Percentiles rank a stretch among this genome's conserved stretches.
These are phyloP conservation scores for Backusella parvicylindrica DNA, from an alignment of 192 early-diverging fungal genomes.

Conservation along the genomic window DNA sequence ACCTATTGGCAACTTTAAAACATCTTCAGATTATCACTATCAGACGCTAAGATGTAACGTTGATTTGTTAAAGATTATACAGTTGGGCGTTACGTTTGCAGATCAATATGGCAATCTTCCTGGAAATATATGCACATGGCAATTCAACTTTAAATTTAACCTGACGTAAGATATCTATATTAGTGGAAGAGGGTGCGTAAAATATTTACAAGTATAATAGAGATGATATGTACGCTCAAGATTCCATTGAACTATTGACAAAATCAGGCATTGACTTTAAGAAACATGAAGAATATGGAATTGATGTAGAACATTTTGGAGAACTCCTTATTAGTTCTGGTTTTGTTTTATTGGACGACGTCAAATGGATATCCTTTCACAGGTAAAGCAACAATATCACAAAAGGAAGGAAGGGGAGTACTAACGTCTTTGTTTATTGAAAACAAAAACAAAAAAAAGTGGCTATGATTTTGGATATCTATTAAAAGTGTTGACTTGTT, in stretches of 20 bases:
- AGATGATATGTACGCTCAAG: conserved; percentile 98
- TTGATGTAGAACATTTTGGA: conserved; percentile 94
- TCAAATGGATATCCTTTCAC: conserved; percentile 99
- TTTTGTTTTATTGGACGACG: conserved; percentile 88
- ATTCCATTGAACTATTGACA: conserved; percentile 94
- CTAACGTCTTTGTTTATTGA: not conserved
- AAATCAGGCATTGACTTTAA: conserved; percentile 99
- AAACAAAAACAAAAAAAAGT: conserved; percentile 44
- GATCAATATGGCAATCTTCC: conserved; percentile 86
- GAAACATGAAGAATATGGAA: conserved; percentile 93
- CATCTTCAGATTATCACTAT: conserved; percentile 97
- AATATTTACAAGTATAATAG: conserved; percentile 29
- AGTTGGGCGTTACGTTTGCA: conserved; percentile 93
- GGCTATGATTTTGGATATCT: conserved; percentile 99
- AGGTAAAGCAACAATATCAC: conserved; percentile 52
- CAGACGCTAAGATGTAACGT: conserved; percentile 98
- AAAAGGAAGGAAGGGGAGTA: not conserved
- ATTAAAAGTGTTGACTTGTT: conserved; percentile 92
- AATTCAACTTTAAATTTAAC: conserved; percentile 99
- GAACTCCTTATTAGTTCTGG: conserved; percentile 97
- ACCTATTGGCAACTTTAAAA: conserved; percentile 95
- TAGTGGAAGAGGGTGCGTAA: not conserved
- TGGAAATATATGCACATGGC: conserved; percentile 89
- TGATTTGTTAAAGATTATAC: conserved; percentile 96
- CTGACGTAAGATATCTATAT: conserved; percentile 54